phyloP scores from a whole-genome alignment of 2,329 filamentous ascomycete species.

The Escovopsis sp. region DNA sequence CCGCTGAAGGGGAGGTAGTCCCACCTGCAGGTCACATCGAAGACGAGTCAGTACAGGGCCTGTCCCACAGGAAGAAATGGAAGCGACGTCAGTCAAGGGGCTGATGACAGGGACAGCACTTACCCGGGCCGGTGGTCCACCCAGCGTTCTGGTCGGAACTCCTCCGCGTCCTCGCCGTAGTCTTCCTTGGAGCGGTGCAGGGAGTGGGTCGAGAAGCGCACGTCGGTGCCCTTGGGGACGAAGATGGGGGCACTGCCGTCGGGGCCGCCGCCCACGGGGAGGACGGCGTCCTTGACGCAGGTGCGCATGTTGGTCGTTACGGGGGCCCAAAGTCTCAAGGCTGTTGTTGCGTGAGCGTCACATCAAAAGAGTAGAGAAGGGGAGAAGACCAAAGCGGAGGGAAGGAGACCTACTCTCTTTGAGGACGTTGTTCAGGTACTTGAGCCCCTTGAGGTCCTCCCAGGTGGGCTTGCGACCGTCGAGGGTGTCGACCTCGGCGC shows the following conservation, averaged over 20 bases:
- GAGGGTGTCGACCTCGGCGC: conserved; percentile 22
- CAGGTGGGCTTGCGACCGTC: conserved; percentile 22
- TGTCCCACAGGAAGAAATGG: too few relatives aligned
- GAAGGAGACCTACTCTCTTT: conserved; percentile 34
- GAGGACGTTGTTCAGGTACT: conserved; percentile 39
- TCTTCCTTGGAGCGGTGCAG: conserved; percentile 23
- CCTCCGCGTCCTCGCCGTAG: conserved; percentile 21
- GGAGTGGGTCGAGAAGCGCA: conserved; percentile 28
- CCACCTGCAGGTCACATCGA: too few relatives aligned
- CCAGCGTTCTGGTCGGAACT: conserved; percentile 28
- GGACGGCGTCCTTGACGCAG: conserved; percentile 25
- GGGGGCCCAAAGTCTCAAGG: conserved; percentile 34
- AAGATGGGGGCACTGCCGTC: conserved; percentile 32
- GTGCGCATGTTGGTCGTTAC: conserved; percentile 31
- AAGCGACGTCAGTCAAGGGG: too few relatives aligned
- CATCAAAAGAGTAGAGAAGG: background rate
- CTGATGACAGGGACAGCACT: too few relatives aligned
- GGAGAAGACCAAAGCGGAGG: too few relatives aligned
- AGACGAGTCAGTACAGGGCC: too few relatives aligned
- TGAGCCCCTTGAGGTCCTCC: conserved; percentile 34
- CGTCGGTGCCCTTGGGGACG: conserved; percentile 29
- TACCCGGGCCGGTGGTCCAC: conserved; percentile 18
- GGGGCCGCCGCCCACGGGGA: conserved; percentile 36
- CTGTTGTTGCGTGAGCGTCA: conserved; percentile 12
- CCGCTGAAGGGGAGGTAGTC: conserved; percentile 30